Evolutionary conservation across 2,329 filamentous ascomycete species (phyloP), one percentile per base, ranked within the genome.

Genomic region (Graphium sp.): DNA sequence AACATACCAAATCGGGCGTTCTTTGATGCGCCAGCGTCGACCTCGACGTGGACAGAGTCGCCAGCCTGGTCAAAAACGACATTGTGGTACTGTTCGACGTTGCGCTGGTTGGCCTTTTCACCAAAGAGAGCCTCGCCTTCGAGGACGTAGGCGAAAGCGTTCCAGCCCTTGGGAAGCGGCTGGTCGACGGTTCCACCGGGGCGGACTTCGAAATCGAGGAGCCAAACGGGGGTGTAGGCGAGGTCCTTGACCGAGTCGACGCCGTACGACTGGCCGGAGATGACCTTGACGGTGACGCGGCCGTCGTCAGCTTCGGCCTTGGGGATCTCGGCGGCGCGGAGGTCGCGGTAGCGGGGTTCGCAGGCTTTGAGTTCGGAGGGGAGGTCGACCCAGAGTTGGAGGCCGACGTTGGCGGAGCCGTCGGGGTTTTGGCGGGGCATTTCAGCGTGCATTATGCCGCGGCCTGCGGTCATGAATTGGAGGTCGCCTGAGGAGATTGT

Each of bases 151-250:
- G 76, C 74, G 44, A 95, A 95, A 2, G 81, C 73, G 49, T 91
- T 94, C 82, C 84, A 95, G 17, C 74, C 76, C 35, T 61, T 55
- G 0, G 87, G 87, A 3, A 95, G 46, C 5, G 67, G 52, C 56
- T 95, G 87, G 14, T 60, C 62, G 38, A 95, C 59, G 34, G 62
- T 70, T 26, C 81, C 84, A 30, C 87, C 87, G 0, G 85, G 84
- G 42, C 71, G 56, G 30, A 95, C 68, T 13, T 68, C 73, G 29
- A 94, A 60, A 47, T 95, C 87, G 24, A 95, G 62, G 36, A 93
- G 63, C 87, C 87, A 95, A n/a, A 95, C 84, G 0, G 89, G 89
- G 2, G 87, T 95, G 53, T 95, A 94, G 10, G 87, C 85, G 24
- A 95, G 60, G 45, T 95, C 85, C 47, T 87, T 74, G 30, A 93